Percentiles rank a stretch among this genome's conserved stretches.
These are phyloP conservation scores for Podila clonocystis DNA, from an alignment of 192 early-diverging fungal species.

Conservation along the genomic window DNA sequence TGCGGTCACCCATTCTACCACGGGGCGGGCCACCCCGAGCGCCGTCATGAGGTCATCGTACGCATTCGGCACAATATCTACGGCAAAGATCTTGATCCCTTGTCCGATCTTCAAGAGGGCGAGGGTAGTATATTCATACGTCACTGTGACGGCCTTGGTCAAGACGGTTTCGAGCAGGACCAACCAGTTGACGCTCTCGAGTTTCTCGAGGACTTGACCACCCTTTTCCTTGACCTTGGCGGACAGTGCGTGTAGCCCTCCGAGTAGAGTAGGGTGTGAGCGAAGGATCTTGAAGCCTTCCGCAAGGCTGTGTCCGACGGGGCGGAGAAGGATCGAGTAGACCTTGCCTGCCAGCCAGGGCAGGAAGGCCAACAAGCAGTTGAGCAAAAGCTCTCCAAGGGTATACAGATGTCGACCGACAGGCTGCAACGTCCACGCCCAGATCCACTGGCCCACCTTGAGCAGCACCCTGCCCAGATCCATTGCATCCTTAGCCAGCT, in stretches of 20 bases:
- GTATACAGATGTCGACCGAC: background rate
- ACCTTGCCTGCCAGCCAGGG: conserved; percentile 20
- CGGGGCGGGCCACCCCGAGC: conserved; percentile 21
- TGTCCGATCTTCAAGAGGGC: conserved; percentile 1
- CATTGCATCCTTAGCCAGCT: conserved; percentile 33
- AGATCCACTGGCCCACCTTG: conserved; percentile 27
- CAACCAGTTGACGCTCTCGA: conserved; percentile 45
- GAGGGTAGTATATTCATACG: conserved; percentile 11
- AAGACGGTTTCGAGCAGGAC: conserved; percentile 20
- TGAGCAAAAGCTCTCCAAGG: background rate
- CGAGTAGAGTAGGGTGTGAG: conserved; percentile 36
- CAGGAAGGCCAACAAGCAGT: conserved; percentile 1
- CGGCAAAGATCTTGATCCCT: conserved; percentile 17
- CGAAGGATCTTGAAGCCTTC: conserved; percentile 30
- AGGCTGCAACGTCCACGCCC: conserved; percentile 15
- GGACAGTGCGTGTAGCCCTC: conserved; percentile 31
- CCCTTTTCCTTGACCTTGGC: conserved; percentile 18
- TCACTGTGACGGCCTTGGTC: background rate
- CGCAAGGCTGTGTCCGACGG: background rate
- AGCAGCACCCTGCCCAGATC: conserved; percentile 19
- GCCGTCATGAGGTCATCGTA: conserved; percentile 34
- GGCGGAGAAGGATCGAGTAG: conserved; percentile 1
- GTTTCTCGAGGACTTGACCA: conserved; percentile 7
- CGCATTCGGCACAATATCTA: conserved; percentile 34
- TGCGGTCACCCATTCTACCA: conserved; percentile 26